Conservation (phyloP, 768 basidiomycete species). For the Termitomyces sp. region DNA sequence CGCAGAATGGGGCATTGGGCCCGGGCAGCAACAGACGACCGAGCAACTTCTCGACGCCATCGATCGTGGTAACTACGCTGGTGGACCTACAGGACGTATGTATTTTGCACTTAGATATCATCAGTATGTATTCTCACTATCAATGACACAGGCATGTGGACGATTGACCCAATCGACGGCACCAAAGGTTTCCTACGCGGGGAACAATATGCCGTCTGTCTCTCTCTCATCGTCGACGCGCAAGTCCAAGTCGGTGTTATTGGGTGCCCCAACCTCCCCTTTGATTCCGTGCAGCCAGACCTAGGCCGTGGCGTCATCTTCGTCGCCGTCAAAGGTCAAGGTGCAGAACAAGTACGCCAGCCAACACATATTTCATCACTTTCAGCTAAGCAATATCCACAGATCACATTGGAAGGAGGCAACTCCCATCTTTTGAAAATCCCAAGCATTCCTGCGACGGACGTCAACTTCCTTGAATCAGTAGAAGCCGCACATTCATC, state of each 20-base stretch:
- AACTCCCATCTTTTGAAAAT: constrained; percentile 49
- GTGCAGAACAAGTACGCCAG: constrained; percentile 59
- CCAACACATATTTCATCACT: background rate
- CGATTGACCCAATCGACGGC: constrained; percentile 87
- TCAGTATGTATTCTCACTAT: background rate
- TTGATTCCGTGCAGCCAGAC: constrained; percentile 44
- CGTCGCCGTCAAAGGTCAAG: constrained; percentile 81
- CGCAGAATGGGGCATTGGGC: constrained; percentile 68
- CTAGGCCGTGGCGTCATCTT: constrained; percentile 77
- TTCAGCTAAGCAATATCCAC: background rate
- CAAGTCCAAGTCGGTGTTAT: constrained; percentile 79
- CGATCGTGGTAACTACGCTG: constrained; percentile 72
- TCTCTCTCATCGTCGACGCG: constrained; percentile 77
- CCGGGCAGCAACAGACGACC: constrained; percentile 42
- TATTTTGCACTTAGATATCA: constrained; percentile 12
- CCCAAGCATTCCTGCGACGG: constrained; percentile 37
- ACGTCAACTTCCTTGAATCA: constrained; percentile 78
- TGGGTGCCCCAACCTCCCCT: constrained; percentile 88
- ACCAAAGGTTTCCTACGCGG: constrained; percentile 92
- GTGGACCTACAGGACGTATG: constrained; percentile 71
- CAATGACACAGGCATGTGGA: constrained; percentile 64
- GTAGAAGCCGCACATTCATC: constrained; percentile 90
- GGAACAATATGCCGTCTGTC: constrained; percentile 89
- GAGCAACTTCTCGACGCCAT: constrained; percentile 77
- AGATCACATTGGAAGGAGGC: constrained; percentile 51